Evolutionary conservation across 345 rosid genomes (phyloP).

Genomic region (Leavenworthia alabamica): DNA sequence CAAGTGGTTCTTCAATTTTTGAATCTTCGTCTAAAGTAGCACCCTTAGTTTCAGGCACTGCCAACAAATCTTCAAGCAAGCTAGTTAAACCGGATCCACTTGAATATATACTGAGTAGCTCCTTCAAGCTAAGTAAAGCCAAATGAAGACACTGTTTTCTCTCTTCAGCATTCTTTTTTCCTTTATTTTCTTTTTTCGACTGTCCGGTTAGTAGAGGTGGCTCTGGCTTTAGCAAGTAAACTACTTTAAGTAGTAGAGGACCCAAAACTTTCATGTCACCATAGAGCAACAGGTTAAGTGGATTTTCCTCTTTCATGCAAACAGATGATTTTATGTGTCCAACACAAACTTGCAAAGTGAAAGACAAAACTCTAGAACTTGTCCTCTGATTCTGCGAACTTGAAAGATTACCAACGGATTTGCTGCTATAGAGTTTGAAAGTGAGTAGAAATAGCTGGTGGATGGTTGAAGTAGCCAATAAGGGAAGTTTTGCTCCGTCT

Average conservation of each 20-base stretch:
- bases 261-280: conserved; percentile 60
- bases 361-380: conserved; percentile 33
- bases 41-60: conserved; percentile 37
- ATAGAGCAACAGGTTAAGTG: conserved; percentile 45
- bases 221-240: conserved; percentile 44
- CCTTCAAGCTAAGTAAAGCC: conserved; percentile 66
- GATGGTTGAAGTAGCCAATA: conserved; percentile 68
- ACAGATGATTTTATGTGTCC: conserved; percentile 48
- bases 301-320: conserved; percentile 44
- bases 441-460: conserved; percentile 44
- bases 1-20: conserved; percentile 38
- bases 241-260: conserved; percentile 54
- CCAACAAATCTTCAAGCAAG: conserved; percentile 57
- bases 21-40: conserved; percentile 33
- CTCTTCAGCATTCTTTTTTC: conserved; percentile 38
- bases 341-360: conserved; percentile 49
- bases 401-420: conserved; percentile 24
- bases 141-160: conserved; percentile 51
- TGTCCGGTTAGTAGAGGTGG: conserved; percentile 28
- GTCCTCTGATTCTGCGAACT: conserved; percentile 44
- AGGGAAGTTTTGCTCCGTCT: conserved; percentile 41
- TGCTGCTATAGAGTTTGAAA: conserved; percentile 30
- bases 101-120: conserved; percentile 42
- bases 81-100: conserved; percentile 31
- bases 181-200: conserved; percentile 32